phyloP scores from a whole-genome alignment of 1,139 yeast species.

The Ogataea hybrid region DNA sequence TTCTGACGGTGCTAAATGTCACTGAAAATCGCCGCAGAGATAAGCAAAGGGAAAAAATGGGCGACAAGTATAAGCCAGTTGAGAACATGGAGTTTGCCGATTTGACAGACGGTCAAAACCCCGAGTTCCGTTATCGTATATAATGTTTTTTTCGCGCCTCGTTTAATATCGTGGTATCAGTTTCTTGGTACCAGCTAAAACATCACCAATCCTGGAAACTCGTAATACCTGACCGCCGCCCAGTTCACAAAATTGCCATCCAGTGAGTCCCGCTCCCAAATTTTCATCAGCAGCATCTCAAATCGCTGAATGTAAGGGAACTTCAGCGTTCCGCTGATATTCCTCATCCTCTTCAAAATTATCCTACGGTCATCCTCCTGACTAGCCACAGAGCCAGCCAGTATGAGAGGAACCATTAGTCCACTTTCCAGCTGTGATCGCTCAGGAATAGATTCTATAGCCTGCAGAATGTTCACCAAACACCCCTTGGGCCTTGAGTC shows the following conservation, averaged over 20 bases:
- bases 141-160: background rate
- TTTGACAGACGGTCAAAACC: constrained; percentile 65
- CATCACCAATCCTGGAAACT: constrained; percentile 21
- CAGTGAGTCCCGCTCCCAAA: constrained; percentile 16
- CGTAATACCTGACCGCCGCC: constrained; percentile 21
- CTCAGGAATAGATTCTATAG: constrained; percentile 15
- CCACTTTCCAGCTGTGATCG: constrained; percentile 16
- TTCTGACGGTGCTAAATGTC: constrained; percentile 13
- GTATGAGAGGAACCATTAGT: constrained; percentile 15
- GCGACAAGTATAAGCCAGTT: constrained; percentile 29
- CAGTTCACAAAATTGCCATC: constrained; percentile 18
- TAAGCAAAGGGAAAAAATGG: constrained; percentile 29
- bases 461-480: constrained; percentile 15
- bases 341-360: constrained; percentile 11
- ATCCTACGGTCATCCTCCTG: constrained; percentile 11
- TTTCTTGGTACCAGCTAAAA: constrained; percentile 7
- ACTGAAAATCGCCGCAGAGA: constrained; percentile 19
- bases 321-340: constrained; percentile 10
- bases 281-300: constrained; percentile 13
- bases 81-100: constrained; percentile 53
- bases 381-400: constrained; percentile 20
- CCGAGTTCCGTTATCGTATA: constrained; percentile 49
- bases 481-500: constrained; percentile 14
- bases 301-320: constrained; percentile 19
- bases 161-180: background rate